Percentiles rank a stretch among this genome's conserved stretches.
Conservation (phyloP, 768 basidiomycete species). For the Pleurotus djamor region DNA sequence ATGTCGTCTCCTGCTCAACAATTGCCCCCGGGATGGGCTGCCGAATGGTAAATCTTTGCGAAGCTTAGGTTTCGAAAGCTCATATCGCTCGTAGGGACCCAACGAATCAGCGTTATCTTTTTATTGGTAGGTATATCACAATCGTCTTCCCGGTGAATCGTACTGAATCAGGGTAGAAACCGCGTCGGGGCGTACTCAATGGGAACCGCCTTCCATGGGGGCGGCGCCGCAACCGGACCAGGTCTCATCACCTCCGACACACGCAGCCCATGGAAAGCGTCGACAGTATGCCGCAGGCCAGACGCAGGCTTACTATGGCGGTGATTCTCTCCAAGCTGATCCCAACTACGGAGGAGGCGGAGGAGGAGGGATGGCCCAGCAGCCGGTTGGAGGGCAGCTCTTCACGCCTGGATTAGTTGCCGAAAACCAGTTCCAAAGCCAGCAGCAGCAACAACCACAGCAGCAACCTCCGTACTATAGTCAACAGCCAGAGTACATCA, state of each 20-base stretch:
- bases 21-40: slow-evolving; percentile 89
- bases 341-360: slow-evolving; percentile 43
- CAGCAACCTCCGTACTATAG: slow-evolving; percentile 40
- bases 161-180: slow-evolving; percentile 56
- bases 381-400: slow-evolving; percentile 50
- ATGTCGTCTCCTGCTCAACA: slow-evolving; percentile 61
- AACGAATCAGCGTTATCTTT: slow-evolving; percentile 78
- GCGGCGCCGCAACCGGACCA: slow-evolving; percentile 32
- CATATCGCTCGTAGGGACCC: slow-evolving; percentile 59
- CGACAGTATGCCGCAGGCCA: slow-evolving; percentile 95
- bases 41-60: slow-evolving; percentile 73
- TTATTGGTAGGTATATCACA: slow-evolving; percentile 66
- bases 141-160: slow-evolving; percentile 7
- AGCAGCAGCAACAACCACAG: slow-evolving; percentile 48
- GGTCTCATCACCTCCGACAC: slow-evolving; percentile 41
- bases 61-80: slow-evolving; percentile 6
- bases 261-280: slow-evolving; percentile 57
- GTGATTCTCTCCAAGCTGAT: slow-evolving; percentile 39
- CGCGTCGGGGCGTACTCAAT: slow-evolving; percentile 80
- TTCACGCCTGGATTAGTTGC: slow-evolving; percentile 84
- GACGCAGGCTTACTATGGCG: slow-evolving; percentile 83
- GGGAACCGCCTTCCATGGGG: slow-evolving; percentile 70
- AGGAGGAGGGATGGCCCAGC: slow-evolving; percentile 39
- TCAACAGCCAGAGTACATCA: slow-evolving; percentile 47
- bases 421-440: slow-evolving; percentile 65